These are phyloP conservation scores for Scortechinia acanthostroma DNA, from an alignment of 2,329 filamentous ascomycete species.

Conservation along the genomic window DNA sequence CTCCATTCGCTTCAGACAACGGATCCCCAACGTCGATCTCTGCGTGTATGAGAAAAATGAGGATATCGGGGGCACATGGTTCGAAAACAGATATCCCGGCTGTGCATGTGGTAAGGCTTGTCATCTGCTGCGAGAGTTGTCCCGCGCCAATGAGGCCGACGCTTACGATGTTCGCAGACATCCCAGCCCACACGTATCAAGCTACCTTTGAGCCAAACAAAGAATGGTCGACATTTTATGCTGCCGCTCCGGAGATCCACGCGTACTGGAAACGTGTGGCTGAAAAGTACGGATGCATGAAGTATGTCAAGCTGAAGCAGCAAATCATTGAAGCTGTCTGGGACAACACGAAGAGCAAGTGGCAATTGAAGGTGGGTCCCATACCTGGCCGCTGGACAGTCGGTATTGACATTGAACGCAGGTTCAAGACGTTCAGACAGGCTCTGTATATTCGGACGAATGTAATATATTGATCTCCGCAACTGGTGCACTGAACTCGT, in stretches of 20 bases:
- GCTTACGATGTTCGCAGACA: not conserved
- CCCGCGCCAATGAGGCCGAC: too few relatives aligned
- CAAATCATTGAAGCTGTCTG: constrained; percentile 10
- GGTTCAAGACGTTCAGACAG: constrained; percentile 2
- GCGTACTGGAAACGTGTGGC: constrained; percentile 6
- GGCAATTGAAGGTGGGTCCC: constrained; percentile 3
- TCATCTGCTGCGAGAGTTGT: too few relatives aligned
- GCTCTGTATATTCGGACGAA: constrained; percentile 11
- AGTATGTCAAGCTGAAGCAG: constrained; percentile 13
- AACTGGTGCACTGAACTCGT: constrained; percentile 27
- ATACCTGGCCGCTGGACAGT: not conserved
- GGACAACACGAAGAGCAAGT: constrained; percentile 8
- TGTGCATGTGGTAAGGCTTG: constrained; percentile 2
- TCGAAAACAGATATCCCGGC: constrained; percentile 3
- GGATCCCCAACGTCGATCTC: constrained; percentile 17
- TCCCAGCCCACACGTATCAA: not conserved
- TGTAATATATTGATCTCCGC: constrained; percentile 24
- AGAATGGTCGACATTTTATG: constrained; percentile 12
- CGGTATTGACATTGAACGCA: not conserved
- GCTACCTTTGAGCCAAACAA: constrained; percentile 7
- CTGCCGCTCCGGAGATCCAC: constrained; percentile 3
- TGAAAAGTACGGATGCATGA: constrained; percentile 9
- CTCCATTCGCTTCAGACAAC: constrained; percentile 23
- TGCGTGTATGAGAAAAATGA: constrained; percentile 9
- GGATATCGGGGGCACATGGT: constrained; percentile 5